Evolutionary conservation across 1,139 yeast genomes (phyloP), one percentile per base, ranked within the genome.

Genomic region (Taphrina wiesneri): DNA sequence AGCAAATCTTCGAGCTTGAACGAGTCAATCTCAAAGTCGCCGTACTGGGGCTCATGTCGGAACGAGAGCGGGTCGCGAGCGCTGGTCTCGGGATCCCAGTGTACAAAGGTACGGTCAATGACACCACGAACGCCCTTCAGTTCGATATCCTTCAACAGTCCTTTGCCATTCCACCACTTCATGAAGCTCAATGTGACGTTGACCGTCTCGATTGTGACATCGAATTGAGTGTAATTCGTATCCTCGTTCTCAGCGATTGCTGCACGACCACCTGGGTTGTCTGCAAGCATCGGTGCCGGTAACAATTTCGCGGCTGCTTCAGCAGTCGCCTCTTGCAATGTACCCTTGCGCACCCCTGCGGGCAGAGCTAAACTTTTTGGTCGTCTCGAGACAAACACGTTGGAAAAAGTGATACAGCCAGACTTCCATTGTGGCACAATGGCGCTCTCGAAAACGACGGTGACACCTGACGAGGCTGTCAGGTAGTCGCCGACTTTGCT

Each of bases 151-250:
- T 90, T 88, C 25, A 93, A 78, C 43, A 93, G 87, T 0, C 99
- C 99, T 61, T 84, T 83, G 0, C 98, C 98, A 71, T 88, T 88
- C 69, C 95, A 80, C 96, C 97, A 93, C 73, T 90, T 89, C 66
- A 84, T 81, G 70, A 93, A 84, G 7, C 96, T 88, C 23, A 93
- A 78, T 0, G 96, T 86, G 0, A 93, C 84, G 65, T 87, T 87
- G 6, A 92, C 87, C 69, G 88, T 90, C 70, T 92, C 97, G 26
- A 93, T 87, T 0, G 96, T 90, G 45, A 93, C 76, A 75, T 93
- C 99, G 75, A 88, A 93, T 74, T 93, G 99, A 0, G 99, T 92
- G 75, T 92, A 93, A 75, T 93, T 93, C 0, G 97, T 97, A 74
- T 90, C 96, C 72, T 92, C 96, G 43, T n/a, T 46, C 77, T 81